Conservation (phyloP, 371 early-diverging fungal genomes). For the Rhizoclosmatium hyalinum region DNA sequence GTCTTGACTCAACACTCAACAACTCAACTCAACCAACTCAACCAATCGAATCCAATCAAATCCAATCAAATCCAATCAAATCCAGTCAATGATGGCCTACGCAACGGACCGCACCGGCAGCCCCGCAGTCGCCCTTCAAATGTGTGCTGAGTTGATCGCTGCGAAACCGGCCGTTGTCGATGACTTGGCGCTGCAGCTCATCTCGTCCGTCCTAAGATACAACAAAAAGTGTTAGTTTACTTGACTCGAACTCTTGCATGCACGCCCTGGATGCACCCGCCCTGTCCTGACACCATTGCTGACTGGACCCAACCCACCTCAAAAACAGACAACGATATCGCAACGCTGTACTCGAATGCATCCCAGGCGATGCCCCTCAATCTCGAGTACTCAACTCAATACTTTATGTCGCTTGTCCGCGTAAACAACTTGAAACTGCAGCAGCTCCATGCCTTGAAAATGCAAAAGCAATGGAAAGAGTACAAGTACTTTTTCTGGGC, state of each 20-base stretch:
- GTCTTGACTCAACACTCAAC: too few species aligned
- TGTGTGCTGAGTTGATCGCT: constrained; percentile 71
- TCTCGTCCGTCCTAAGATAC: constrained; percentile 72
- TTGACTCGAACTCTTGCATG: not conserved
- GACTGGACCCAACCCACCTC: too few species aligned
- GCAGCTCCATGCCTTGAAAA: constrained; percentile 79
- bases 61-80: not conserved
- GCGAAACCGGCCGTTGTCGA: constrained; percentile 57
- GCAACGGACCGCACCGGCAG: constrained; percentile 73
- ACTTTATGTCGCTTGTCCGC: constrained; percentile 87
- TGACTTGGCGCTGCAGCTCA: constrained; percentile 75
- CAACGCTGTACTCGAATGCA: constrained; percentile 77
- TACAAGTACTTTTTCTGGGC: constrained; percentile 89
- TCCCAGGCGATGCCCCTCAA: constrained; percentile 68
- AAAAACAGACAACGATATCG: constrained; percentile 66
- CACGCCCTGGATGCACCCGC: not conserved
- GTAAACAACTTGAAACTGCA: constrained; percentile 74
- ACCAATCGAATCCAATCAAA: not conserved
- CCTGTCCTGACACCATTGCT: not conserved
- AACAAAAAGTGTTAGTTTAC: constrained; percentile 63
- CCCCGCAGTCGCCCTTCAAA: constrained; percentile 69
- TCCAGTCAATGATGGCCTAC: constrained; percentile 83
- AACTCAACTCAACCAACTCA: not conserved
- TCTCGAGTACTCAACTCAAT: constrained; percentile 77
- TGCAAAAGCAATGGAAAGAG: constrained; percentile 80